Base-by-base conservation (phyloP, 768 basidiomycete genomes). In the Amanita fuliginea region DNA sequence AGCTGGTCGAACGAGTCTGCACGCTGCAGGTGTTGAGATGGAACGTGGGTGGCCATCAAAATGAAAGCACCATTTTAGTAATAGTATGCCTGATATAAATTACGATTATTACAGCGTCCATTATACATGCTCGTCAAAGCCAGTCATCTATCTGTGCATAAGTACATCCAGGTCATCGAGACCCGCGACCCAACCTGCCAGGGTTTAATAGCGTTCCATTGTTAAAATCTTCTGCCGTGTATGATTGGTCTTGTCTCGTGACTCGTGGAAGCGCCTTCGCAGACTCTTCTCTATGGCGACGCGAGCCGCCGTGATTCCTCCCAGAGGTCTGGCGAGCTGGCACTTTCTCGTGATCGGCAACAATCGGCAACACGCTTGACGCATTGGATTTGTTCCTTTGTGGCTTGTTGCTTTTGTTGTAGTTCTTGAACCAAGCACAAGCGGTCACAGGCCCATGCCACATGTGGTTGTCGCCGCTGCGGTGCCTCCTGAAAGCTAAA, bases 361-460 rank as follows among this genome's bases (percentile, higher is more conserved):
- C 42, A n/a, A 50, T 33, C 2, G 49, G 49, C 30, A 72, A 60
- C 26, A 72, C 60, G 51, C 66, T 67, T 9, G 67, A 67, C 32
- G 59, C 58, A 35, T 62, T 66, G 36, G 65, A 67, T 53, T 68
- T 68, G n/a, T 59, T 61, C 18, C 62, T 62, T 40, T 59, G 57
- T 37, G 56, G 66, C 51, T 73, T 63, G n/a, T 59, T 44, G 44
- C 59, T 67, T 34, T 74, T 72, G 51, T 73, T 71, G 52, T 76
- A 76, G 37, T 62, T 62, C 52, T 74, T 72, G 64, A 86, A 85
- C 85, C 84, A 86, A 46, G 82, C 77, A 61, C 78, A 83, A 11
- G 73, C 72, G 1, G 86, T 83, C 46, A 84, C 81, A 6, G 86
- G 80, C 7, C 71, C 72, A 53, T 77, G 67, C 86, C 85, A 87